phyloP scores from a whole-genome alignment of 2,329 filamentous ascomycete species.

The Talaromyces sp. region DNA sequence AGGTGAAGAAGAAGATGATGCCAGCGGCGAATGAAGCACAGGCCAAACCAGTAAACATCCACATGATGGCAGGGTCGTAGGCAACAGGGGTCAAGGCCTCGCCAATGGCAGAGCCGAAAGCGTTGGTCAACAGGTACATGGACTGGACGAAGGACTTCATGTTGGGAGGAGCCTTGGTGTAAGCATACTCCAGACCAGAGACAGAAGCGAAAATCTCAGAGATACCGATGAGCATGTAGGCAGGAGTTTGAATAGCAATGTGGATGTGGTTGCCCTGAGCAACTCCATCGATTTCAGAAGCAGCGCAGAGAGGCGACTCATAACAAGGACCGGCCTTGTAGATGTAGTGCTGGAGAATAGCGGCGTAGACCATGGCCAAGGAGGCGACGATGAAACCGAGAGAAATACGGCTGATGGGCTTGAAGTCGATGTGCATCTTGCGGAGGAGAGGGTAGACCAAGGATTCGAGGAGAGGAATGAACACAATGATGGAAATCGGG shows the following conservation, averaged over 20 bases:
- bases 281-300: conserved; percentile 32
- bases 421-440: conserved; percentile 63
- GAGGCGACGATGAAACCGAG: conserved; percentile 65
- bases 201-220: conserved; percentile 63
- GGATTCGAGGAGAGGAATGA: conserved; percentile 68
- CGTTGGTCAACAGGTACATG: conserved; percentile 54
- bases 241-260: conserved; percentile 46
- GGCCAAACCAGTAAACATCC: conserved; percentile 63
- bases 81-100: conserved; percentile 60
- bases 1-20: conserved; percentile 52
- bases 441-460: conserved; percentile 68
- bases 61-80: conserved; percentile 63
- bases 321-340: conserved; percentile 55
- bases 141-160: conserved; percentile 64
- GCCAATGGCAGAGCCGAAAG: conserved; percentile 56
- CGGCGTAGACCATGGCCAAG: conserved; percentile 60
- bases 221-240: conserved; percentile 46
- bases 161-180: conserved; percentile 66
- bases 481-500: conserved; percentile 70
- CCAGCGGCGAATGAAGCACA: conserved; percentile 40
- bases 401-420: conserved; percentile 72
- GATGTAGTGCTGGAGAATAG: conserved; percentile 56
- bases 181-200: conserved; percentile 69
- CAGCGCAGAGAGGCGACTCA: conserved; percentile 35
- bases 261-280: conserved; percentile 41